Evolutionary conservation across 768 basidiomycete species (phyloP), one percentile per base, ranked within the genome.

Genomic region (Termitomyces sp.): DNA sequence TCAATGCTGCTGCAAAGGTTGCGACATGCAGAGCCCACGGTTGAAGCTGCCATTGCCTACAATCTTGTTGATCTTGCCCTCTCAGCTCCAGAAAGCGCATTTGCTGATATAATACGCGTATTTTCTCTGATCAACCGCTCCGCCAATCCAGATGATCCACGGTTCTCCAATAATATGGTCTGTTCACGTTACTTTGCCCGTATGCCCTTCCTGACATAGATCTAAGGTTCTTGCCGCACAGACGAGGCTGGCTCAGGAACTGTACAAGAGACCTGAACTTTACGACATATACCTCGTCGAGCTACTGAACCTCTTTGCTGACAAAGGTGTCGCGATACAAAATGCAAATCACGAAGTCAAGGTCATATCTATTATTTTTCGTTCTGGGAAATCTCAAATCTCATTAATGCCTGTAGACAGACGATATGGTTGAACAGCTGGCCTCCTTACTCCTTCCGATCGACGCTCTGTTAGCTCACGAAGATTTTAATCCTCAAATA

Each of bases 1-100:
- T 94, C 94, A 0, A 96, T 97, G 93, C 74, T 98, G 10, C 72
- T 97, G 40, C 95, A 97, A 71, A 82, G 93, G 6, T 74, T 96
- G 21, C 83, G 90, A 26, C 83, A 84, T 21, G 89, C 91, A 3
- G 95, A 97, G 63, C 87, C 91, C 0, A 84, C 86, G 0, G 89
- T 93, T 15, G 94, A 98, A 69, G 91, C 94, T 26, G 89, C 91
- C 1, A 95, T 97, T 58, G 88, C 93, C 2, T 89, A 89, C 66
- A 95, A 94, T 65, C 78, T 98, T 12, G 94, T 95, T 7, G 92
- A 95, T 57, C 77, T 98, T 17, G 94, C 93, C 1, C 75, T 95
- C 42, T 79, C 80, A 48, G 89, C 92, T 0, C 86, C 90, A 1
- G 81, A 85, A 58, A 79, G 78, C 54, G 80, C 91, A 3, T 93